These are phyloP conservation scores for Coemansia reversa DNA, from an alignment of 192 early-diverging fungal species.

Conservation along the genomic window DNA sequence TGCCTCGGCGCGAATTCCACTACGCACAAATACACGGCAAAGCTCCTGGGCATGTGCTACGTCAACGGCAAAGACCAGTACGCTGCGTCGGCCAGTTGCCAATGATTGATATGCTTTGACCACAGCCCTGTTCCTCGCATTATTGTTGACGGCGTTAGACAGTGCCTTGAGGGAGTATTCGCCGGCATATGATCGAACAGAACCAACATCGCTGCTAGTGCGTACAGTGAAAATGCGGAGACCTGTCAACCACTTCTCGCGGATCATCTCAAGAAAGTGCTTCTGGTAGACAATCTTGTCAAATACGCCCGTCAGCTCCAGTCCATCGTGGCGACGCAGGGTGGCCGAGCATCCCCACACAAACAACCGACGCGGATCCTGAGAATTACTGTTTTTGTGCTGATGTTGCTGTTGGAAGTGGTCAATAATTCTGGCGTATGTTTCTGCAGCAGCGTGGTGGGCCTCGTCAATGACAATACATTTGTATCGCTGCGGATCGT, in stretches of 20 bases:
- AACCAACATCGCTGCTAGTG: conserved; percentile 58
- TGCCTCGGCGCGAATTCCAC: conserved; percentile 45
- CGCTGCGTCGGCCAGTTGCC: conserved; percentile 54
- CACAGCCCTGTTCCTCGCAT: conserved; percentile 60
- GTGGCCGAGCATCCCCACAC: conserved; percentile 96
- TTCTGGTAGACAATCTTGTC: conserved; percentile 76
- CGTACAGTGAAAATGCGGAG: conserved; percentile 66
- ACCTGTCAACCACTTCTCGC: conserved; percentile 71
- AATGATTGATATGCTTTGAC: conserved; percentile 62
- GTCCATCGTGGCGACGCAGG: conserved; percentile 78
- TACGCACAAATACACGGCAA: conserved; percentile 51
- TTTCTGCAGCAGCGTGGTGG: conserved; percentile 82
- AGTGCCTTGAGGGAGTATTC: conserved; percentile 67
- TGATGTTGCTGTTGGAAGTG: conserved; percentile 60
- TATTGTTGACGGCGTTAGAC: conserved; percentile 59
- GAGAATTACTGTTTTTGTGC: conserved; percentile 34
- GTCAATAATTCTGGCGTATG: conserved; percentile 69
- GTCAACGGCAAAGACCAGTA: conserved; percentile 87
- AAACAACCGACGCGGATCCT: conserved; percentile 43
- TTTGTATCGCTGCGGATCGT: conserved; percentile 80
- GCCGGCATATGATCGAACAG: conserved; percentile 46
- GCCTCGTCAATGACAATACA: conserved; percentile 91
- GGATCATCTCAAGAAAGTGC: conserved; percentile 80
- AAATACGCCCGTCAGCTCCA: conserved; percentile 65
- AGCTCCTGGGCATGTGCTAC: conserved; percentile 71